These are phyloP conservation scores for Puccinia coronata DNA, from an alignment of 1,284 basidiomycete genomes.

Conservation along the genomic window DNA sequence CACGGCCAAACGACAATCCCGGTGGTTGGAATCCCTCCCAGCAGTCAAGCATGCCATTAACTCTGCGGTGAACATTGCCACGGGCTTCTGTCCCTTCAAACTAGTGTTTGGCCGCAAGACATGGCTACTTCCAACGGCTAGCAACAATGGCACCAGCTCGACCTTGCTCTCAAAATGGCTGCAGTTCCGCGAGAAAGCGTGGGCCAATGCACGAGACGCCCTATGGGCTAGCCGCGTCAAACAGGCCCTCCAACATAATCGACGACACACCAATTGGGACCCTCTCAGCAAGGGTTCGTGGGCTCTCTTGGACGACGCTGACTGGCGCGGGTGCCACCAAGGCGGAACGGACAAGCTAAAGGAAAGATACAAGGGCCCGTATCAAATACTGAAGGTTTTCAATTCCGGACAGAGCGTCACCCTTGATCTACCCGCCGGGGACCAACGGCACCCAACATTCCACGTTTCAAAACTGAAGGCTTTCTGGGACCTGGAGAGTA, in stretches of 20 bases:
- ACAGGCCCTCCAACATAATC: conserved; percentile 25
- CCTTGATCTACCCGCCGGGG: conserved; percentile 3
- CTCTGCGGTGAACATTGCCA: conserved; percentile 6
- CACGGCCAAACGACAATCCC: neutral
- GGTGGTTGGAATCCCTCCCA: conserved; percentile 53
- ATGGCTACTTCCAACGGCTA: neutral
- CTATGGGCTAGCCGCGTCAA: neutral
- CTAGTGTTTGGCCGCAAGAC: neutral
- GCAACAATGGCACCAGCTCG: neutral
- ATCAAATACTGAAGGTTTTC: neutral
- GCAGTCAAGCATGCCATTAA: conserved; percentile 5
- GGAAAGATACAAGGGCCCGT: conserved; percentile 17
- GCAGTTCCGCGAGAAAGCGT: neutral
- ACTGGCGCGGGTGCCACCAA: conserved; percentile 23
- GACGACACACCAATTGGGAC: neutral
- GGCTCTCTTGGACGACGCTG: neutral
- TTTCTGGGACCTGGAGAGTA: neutral
- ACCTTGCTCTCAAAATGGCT: neutral
- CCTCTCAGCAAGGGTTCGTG: neutral
- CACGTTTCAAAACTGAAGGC: conserved; percentile 30
- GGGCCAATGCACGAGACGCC: neutral
- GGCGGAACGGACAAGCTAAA: conserved; percentile 2
- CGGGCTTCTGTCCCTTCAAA: neutral
- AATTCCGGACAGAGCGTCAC: conserved; percentile 22
- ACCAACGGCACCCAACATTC: conserved; percentile 11